Conservation (phyloP, 2,329 filamentous ascomycete species). For the Coleophoma crateriformis region DNA sequence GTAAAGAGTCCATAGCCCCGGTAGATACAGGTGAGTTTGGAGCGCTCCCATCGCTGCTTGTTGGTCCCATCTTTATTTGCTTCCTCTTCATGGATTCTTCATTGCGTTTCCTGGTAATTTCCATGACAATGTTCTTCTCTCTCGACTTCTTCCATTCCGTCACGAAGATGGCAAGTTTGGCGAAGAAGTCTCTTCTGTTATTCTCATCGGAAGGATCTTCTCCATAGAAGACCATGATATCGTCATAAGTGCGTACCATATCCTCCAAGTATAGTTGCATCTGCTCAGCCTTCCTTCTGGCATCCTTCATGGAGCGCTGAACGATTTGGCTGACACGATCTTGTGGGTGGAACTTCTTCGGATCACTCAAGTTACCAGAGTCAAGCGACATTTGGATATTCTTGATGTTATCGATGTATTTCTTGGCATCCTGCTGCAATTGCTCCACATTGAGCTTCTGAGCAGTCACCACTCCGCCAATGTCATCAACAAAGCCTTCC, state of each 20-base stretch:
- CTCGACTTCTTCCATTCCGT: conserved; percentile 93
- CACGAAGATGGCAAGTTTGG: conserved; percentile 86
- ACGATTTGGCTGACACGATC: conserved; percentile 91
- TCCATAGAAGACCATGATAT: conserved; percentile 95
- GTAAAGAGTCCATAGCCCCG: conserved; percentile 90
- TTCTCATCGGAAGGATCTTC: conserved; percentile 91
- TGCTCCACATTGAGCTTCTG: conserved; percentile 97
- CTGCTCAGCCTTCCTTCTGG: conserved; percentile 90
- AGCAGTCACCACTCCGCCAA: conserved; percentile 67
- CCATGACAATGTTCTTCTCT: conserved; percentile 81
- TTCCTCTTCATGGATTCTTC: conserved; percentile 93
- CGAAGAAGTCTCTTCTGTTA: conserved; percentile 90
- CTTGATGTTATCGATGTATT: conserved; percentile 90
- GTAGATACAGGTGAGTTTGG: conserved; percentile 66
- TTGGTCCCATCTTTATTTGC: conserved; percentile 59
- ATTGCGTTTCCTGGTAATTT: conserved; percentile 79
- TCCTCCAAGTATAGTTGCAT: conserved; percentile 91
- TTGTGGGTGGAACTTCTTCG: conserved; percentile 96
- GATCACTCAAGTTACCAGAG: conserved; percentile 88
- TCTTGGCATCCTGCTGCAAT: conserved; percentile 78
- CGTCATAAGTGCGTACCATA: conserved; percentile 85
- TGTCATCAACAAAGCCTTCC: conserved; percentile 84
- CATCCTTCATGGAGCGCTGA: conserved; percentile 93
- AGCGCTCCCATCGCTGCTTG: conserved; percentile 31
- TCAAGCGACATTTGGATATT: conserved; percentile 92